Evolutionary conservation across 2,329 filamentous ascomycete genomes (phyloP), one percentile per base, ranked within the genome.

Genomic region (Zelopaecilomyces penicillatus): DNA sequence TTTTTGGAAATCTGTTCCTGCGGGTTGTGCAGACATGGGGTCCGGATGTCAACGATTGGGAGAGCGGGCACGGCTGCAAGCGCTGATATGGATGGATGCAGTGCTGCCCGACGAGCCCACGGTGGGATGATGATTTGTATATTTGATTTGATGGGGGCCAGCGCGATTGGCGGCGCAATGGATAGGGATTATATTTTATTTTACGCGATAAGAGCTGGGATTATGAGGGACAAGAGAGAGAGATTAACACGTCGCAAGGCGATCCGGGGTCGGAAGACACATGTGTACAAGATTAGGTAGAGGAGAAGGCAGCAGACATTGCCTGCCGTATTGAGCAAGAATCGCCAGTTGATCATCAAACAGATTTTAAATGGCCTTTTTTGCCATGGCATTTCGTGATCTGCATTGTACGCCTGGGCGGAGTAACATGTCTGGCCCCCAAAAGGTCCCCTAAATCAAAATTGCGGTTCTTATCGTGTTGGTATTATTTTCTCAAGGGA

Each of bases 191-290:
- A 28, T 38, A 27, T 38, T 27, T 38, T 38, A 27, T 27, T 38
- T 19, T 19, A 38, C 19, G 37, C 26, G 26, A 38, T 27, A 11
- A 38, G 29, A 38, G 19, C 10, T 11, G 30, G 35, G 33, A 29
- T 30, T 29, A n/a, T 12, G 30, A 28, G 30, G 44, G 39, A 45
- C 19, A 36, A 44, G 42, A 47, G 37, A 47, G 37, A 28, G 38
- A 35, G 34, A 33, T 44, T 12, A 37, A 11, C 11, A 39, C 45
- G 45, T 45, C 45, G 45, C 45, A 47, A 47, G 45, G 45, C 45
- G 41, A 19, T 19, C 19, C 19, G 3, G 19, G 19, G 19, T 19
- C 19, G 19, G 19, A 19, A 19, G 19, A 19, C 19, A 19, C 19
- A 19, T 19, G 19, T 19, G 19, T 19, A 19, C 19, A 19, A 19